Evolutionary conservation across 441 rosid species (phyloP).

Genomic region (Arabidopsis hybrid): DNA sequence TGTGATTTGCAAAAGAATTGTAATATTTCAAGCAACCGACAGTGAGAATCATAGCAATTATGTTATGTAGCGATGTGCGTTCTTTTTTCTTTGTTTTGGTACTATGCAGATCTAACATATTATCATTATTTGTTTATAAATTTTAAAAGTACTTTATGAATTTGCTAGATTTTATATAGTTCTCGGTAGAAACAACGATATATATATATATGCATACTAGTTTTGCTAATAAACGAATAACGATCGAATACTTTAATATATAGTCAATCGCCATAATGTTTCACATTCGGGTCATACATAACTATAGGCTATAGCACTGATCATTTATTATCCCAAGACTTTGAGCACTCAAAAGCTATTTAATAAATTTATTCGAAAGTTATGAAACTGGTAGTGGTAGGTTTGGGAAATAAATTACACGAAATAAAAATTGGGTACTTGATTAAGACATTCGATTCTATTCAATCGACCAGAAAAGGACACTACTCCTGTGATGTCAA

Average conservation of each 20-base stretch:
- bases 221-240: neutral
- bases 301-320: neutral
- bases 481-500: neutral
- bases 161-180: neutral
- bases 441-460: neutral
- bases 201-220: too few relatives aligned
- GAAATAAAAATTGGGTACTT: neutral
- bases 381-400: slow-evolving; percentile 8
- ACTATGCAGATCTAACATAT: slow-evolving; percentile 28
- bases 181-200: neutral
- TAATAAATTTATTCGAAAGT: neutral
- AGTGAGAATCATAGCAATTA: slow-evolving; percentile 21
- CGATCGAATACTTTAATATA: neutral
- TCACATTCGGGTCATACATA: neutral
- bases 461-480: neutral
- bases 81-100: neutral
- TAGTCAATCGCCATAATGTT: slow-evolving; percentile 1
- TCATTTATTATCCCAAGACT: neutral
- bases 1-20: slow-evolving; percentile 5
- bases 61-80: slow-evolving; percentile 5
- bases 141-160: neutral
- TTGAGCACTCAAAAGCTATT: neutral
- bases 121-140: neutral
- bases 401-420: neutral
- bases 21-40: slow-evolving; percentile 39